Conservation (phyloP, 2,329 filamentous ascomycete species). For the Phaeosphaeriaceae sp. region DNA sequence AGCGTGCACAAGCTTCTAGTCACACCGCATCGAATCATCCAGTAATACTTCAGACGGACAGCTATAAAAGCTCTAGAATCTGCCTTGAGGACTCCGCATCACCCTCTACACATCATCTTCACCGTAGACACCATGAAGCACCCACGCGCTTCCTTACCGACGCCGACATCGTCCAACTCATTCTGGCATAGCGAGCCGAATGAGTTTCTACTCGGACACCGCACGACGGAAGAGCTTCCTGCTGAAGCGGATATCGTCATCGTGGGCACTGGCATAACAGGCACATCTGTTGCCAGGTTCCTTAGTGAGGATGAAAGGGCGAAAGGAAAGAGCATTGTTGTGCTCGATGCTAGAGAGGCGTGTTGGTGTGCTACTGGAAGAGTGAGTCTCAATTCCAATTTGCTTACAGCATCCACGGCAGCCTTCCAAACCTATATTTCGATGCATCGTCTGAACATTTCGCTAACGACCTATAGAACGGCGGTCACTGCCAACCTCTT, state of each 20-base stretch:
- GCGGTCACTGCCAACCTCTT: constrained; percentile 74
- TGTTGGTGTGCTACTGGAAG: constrained; percentile 86
- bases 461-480: constrained; percentile 49
- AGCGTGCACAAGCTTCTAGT: not conserved
- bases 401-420: not conserved
- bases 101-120: not conserved
- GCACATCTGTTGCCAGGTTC: constrained; percentile 72
- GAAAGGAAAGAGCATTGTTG: constrained; percentile 64
- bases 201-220: constrained; percentile 68
- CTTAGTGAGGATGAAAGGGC: constrained; percentile 57
- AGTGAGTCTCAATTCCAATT: constrained; percentile 56
- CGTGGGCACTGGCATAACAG: constrained; percentile 78
- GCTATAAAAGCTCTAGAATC: constrained; percentile 7
- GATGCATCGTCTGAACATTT: too few relatives aligned
- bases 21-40: constrained; percentile 5
- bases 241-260: constrained; percentile 71
- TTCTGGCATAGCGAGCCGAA: constrained; percentile 79
- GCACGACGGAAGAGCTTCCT: constrained; percentile 70
- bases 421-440: not conserved
- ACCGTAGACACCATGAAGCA: constrained; percentile 36
- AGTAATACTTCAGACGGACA: not conserved
- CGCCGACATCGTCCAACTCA: constrained; percentile 65
- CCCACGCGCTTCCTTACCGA: constrained; percentile 60
- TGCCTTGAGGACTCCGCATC: not conserved
- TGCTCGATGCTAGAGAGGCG: constrained; percentile 80